Percentiles rank a stretch among this genome's conserved stretches.
phyloP scores from a whole-genome alignment of 768 basidiomycete genomes.

The Lactarius deliciosus region DNA sequence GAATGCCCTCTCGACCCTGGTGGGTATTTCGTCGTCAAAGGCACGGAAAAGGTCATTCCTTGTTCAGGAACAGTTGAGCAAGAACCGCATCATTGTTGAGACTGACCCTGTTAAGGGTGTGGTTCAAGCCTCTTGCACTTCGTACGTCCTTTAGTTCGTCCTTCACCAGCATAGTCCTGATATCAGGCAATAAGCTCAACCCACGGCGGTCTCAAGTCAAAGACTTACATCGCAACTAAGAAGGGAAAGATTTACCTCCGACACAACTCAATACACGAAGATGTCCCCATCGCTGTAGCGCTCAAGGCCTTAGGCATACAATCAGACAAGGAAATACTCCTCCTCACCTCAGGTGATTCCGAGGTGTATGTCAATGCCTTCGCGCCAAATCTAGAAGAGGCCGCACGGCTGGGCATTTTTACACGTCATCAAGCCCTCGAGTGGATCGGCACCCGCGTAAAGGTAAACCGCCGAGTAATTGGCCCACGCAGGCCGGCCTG shows the following conservation, averaged over 20 bases:
- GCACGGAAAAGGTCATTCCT: conserved; percentile 99
- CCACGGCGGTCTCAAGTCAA: conserved; percentile 87
- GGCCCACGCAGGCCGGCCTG: conserved; percentile 82
- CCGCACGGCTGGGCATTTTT: conserved; percentile 86
- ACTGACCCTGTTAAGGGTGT: conserved; percentile 85
- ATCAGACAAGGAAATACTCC: conserved; percentile 95
- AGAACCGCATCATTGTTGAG: conserved; percentile 99
- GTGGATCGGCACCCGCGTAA: conserved; percentile 91
- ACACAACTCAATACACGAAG: conserved; percentile 97
- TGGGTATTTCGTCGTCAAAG: conserved; percentile 99
- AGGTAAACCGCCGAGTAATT: conserved; percentile 76
- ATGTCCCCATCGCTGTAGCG: conserved; percentile 93
- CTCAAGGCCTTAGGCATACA: conserved; percentile 96
- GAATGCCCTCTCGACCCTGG: conserved; percentile 99
- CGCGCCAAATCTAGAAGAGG: conserved; percentile 90
- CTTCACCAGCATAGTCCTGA: conserved; percentile 16
- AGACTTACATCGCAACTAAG: conserved; percentile 96
- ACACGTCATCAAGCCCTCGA: conserved; percentile 93
- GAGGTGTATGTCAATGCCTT: conserved; percentile 87
- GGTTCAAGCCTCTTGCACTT: conserved; percentile 94
- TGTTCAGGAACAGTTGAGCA: conserved; percentile 97
- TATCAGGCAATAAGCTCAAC: conserved; percentile 55
- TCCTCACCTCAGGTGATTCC: conserved; percentile 88
- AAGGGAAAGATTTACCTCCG: conserved; percentile 93
- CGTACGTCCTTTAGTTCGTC: conserved; percentile 52